These are phyloP conservation scores for Blyttiomyces sp. DNA, from an alignment of 371 early-diverging fungal genomes.

Conservation along the genomic window DNA sequence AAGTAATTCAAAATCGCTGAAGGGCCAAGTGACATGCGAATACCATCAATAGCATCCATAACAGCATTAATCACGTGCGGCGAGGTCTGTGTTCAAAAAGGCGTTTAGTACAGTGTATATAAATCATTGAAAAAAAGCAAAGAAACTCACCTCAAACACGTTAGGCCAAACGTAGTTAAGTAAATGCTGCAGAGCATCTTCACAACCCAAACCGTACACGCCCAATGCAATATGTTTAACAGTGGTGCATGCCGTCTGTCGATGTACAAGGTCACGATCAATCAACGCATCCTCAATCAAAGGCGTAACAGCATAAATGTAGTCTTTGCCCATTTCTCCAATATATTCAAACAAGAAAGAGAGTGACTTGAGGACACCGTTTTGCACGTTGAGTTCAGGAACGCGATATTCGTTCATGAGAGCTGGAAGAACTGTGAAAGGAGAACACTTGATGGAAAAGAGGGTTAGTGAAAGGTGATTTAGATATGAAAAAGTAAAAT, in stretches of 20 bases:
- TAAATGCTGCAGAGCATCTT: conserved; percentile 90
- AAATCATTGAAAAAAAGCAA: conserved; percentile 6
- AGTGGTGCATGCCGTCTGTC: conserved; percentile 93
- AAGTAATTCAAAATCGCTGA: conserved; percentile 81
- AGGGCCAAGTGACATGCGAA: conserved; percentile 88
- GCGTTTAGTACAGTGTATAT: too few species aligned
- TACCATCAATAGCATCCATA: conserved; percentile 93
- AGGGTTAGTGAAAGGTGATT: not conserved
- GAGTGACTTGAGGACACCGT: conserved; percentile 94
- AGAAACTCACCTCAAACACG: conserved; percentile 87
- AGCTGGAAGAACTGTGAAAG: conserved; percentile 96
- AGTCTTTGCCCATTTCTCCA: conserved; percentile 87
- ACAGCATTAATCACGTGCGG: conserved; percentile 97
- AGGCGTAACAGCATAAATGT: conserved; percentile 92
- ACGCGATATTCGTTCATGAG: conserved; percentile 98
- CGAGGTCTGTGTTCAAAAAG: too few species aligned
- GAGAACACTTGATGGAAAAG: conserved; percentile 66
- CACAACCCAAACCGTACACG: conserved; percentile 86
- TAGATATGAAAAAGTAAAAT: not conserved
- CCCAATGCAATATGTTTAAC: conserved; percentile 93
- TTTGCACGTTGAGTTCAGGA: conserved; percentile 96
- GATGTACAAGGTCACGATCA: conserved; percentile 95
- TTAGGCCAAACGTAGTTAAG: conserved; percentile 97
- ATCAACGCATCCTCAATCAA: conserved; percentile 95
- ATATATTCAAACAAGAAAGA: conserved; percentile 97